Evolutionary conservation across 257 asterid genomes (phyloP).

Genomic region (Perilla frutescens): DNA sequence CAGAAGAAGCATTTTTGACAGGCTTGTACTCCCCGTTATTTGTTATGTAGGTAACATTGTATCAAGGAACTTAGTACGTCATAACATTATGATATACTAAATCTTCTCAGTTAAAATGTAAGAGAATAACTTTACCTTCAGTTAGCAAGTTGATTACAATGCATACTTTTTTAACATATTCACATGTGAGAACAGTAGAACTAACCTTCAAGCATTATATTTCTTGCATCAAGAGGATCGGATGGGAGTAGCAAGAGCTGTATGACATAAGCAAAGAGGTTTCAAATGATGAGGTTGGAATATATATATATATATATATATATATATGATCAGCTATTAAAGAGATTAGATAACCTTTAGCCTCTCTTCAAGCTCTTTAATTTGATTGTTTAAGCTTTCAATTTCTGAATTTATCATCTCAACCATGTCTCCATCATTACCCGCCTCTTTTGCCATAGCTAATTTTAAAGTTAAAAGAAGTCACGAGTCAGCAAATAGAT

Average conservation of each 20-base stretch:
- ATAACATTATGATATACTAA: conserved; percentile 15
- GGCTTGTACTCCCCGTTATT: background rate
- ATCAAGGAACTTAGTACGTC: conserved; percentile 15
- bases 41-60: conserved; percentile 6
- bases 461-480: conserved; percentile 34
- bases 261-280: conserved; percentile 21
- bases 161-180: conserved; percentile 24
- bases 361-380: conserved; percentile 68
- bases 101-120: conserved; percentile 6
- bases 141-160: conserved; percentile 24
- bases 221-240: conserved; percentile 96
- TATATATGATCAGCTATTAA: conserved; percentile 18
- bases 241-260: conserved; percentile 87
- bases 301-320: background rate
- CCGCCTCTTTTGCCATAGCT: conserved; percentile 86
- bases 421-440: conserved; percentile 82
- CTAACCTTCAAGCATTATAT: conserved; percentile 97
- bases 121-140: background rate
- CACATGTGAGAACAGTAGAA: conserved; percentile 7
- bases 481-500: conserved; percentile 5
- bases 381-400: conserved; percentile 61
- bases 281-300: conserved; percentile 29
- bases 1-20: conserved; percentile 15
- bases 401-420: conserved; percentile 94
- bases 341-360: conserved; percentile 64